Percentiles rank a stretch among this genome's conserved stretches.
phyloP scores from a whole-genome alignment of 495 filamentous ascomycete genomes.

The Aspergillus egyptiacus region DNA sequence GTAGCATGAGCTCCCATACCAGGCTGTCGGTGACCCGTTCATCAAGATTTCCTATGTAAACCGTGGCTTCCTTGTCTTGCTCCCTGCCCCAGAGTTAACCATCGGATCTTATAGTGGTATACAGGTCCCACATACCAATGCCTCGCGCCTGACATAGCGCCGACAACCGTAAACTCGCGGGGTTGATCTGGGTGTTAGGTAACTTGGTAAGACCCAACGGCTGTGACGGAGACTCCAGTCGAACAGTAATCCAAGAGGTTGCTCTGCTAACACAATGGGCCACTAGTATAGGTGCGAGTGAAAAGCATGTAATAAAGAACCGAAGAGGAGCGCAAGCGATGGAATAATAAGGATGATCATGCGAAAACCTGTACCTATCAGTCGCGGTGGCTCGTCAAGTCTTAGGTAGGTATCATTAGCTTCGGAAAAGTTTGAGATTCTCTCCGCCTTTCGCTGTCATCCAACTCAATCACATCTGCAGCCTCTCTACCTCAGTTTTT shows the following conservation, averaged over 20 bases:
- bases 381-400: constrained; percentile 10
- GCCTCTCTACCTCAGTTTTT: neutral
- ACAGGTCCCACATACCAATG: constrained; percentile 59
- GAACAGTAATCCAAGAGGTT: no score
- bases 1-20: constrained; percentile 96
- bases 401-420: no score
- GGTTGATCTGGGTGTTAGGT: neutral
- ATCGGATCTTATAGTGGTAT: neutral
- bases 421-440: constrained; percentile 34
- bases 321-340: neutral
- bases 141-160: constrained; percentile 63
- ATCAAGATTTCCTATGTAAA: constrained; percentile 97
- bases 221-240: no score
- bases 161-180: constrained; percentile 8
- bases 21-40: constrained; percentile 87
- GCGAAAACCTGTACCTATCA: constrained; percentile 10
- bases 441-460: constrained; percentile 13
- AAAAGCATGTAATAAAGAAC: no score
- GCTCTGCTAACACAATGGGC: no score
- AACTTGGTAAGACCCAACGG: no score
- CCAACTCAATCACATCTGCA: constrained; percentile 1
- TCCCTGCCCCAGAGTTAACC: constrained; percentile 54
- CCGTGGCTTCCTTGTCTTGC: constrained; percentile 97
- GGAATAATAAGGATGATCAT: neutral
- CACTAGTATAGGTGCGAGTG: no score